Evolutionary conservation across 2,329 filamentous ascomycete genomes (phyloP).

Genomic region (Coniochaeta pulveracea): DNA sequence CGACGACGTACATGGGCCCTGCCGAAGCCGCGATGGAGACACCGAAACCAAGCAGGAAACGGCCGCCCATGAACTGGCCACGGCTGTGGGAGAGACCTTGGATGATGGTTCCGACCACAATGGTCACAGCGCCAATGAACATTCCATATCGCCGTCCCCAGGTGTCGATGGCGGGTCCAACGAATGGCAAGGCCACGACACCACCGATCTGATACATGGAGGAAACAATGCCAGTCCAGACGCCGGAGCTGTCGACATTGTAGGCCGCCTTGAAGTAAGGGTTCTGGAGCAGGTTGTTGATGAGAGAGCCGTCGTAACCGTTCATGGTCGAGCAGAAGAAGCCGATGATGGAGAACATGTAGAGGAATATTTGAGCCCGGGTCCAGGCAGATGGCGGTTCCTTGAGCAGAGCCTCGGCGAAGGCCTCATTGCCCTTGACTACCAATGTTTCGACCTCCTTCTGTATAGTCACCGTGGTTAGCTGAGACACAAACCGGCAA

Average conservation of each 20-base stretch:
- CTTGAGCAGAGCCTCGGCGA: slow-evolving; percentile 41
- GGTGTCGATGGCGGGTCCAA: slow-evolving; percentile 33
- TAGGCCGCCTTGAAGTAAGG: slow-evolving; percentile 27
- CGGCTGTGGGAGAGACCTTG: slow-evolving; percentile 26
- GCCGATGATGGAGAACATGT: slow-evolving; percentile 31
- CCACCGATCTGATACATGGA: slow-evolving; percentile 41
- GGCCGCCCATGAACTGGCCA: slow-evolving; percentile 39
- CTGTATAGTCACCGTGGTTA: slow-evolving; percentile 4
- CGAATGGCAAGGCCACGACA: slow-evolving; percentile 32
- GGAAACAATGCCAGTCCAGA: slow-evolving; percentile 36
- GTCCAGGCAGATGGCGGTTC: slow-evolving; percentile 34
- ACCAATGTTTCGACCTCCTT: slow-evolving; percentile 25
- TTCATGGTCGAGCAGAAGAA: slow-evolving; percentile 41
- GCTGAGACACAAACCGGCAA: neutral
- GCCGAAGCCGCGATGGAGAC: slow-evolving; percentile 33
- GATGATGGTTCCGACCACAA: slow-evolving; percentile 33
- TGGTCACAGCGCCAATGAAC: slow-evolving; percentile 28
- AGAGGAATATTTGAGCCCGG: slow-evolving; percentile 26
- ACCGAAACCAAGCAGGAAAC: slow-evolving; percentile 50
- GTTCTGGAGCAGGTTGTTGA: slow-evolving; percentile 35
- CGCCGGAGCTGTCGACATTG: slow-evolving; percentile 27
- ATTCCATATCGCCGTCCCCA: slow-evolving; percentile 36
- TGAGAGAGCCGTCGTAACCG: slow-evolving; percentile 38
- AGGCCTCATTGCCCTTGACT: slow-evolving; percentile 39
- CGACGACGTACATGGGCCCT: slow-evolving; percentile 34